Percentiles rank a stretch among this genome's conserved stretches.
Evolutionary conservation across 2,329 filamentous ascomycete genomes (phyloP).

Genomic region (Elsinoe perseae): DNA sequence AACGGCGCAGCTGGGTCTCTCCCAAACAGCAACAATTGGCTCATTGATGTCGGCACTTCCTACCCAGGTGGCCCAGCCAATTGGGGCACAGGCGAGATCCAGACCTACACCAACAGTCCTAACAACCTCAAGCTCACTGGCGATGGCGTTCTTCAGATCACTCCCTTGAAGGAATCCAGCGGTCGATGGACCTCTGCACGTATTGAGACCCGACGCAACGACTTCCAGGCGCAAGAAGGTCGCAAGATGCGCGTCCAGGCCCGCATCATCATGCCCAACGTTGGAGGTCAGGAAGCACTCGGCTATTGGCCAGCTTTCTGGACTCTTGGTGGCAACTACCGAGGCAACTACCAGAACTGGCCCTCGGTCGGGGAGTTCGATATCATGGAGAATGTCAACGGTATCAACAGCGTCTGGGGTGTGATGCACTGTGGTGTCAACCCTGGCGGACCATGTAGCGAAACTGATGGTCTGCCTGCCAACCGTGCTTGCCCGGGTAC

Average conservation of each 20-base stretch:
- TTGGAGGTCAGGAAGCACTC: constrained; percentile 18
- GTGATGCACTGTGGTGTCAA: constrained; percentile 27
- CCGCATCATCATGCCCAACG: constrained; percentile 19
- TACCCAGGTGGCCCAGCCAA: constrained; percentile 41
- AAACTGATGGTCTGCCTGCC: constrained; percentile 23
- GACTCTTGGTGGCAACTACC: constrained; percentile 21
- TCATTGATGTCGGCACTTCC: constrained; percentile 37
- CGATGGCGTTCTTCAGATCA: constrained; percentile 35
- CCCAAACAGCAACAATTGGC: constrained; percentile 38
- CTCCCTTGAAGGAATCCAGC: constrained; percentile 25
- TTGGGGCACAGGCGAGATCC: constrained; percentile 45
- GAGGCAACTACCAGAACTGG: constrained; percentile 24
- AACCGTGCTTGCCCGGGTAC: constrained; percentile 17
- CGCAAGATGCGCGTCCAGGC: constrained; percentile 24
- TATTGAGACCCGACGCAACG: constrained; percentile 20
- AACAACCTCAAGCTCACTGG: constrained; percentile 38
- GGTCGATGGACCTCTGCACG: constrained; percentile 22
- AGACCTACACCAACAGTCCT: constrained; percentile 38
- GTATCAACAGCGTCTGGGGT: constrained; percentile 21
- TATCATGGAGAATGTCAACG: constrained; percentile 30
- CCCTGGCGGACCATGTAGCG: constrained; percentile 29
- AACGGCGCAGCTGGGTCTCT: constrained; percentile 27
- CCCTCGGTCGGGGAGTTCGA: constrained; percentile 27
- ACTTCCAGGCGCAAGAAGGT: constrained; percentile 23
- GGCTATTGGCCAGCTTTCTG: constrained; percentile 25